phyloP scores from a whole-genome alignment of 371 early-diverging fungal genomes.

The Actinomucor elegans region DNA sequence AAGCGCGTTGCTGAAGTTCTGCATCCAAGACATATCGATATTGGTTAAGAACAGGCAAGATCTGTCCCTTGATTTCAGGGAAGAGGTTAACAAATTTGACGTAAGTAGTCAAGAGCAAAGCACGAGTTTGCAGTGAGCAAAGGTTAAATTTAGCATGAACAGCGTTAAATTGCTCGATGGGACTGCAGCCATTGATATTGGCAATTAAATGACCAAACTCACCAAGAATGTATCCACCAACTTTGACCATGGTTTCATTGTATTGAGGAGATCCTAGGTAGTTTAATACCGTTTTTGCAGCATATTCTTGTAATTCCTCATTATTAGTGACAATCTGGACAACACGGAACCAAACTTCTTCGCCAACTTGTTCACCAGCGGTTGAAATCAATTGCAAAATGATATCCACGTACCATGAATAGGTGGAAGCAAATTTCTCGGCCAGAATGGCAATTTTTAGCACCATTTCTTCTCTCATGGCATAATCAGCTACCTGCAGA shows the following conservation, averaged over 20 bases:
- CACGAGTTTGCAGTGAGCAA: slow-evolving; percentile 77
- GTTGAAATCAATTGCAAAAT: slow-evolving; percentile 93
- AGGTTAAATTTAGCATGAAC: slow-evolving; percentile 88
- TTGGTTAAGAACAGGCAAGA: slow-evolving; percentile 81
- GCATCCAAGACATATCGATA: slow-evolving; percentile 87
- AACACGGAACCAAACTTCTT: slow-evolving; percentile 97
- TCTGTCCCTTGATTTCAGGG: slow-evolving; percentile 92
- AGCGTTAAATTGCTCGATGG: slow-evolving; percentile 91
- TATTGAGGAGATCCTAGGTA: slow-evolving; percentile 82
- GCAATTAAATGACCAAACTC: slow-evolving; percentile 96
- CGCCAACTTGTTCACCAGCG: slow-evolving; percentile 94
- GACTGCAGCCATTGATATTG: slow-evolving; percentile 77
- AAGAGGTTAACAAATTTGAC: slow-evolving; percentile 94
- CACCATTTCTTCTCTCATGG: slow-evolving; percentile 94
- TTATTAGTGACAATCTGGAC: slow-evolving; percentile 94
- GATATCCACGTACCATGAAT: slow-evolving; percentile 97
- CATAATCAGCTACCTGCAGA: slow-evolving; percentile 85
- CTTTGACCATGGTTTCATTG: slow-evolving; percentile 93
- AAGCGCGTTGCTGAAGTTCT: slow-evolving; percentile 95
- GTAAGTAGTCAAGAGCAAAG: slow-evolving; percentile 88
- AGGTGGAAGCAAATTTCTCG: slow-evolving; percentile 95
- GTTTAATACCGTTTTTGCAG: slow-evolving; percentile 81
- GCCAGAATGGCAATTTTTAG: slow-evolving; percentile 97
- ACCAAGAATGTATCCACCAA: slow-evolving; percentile 94
- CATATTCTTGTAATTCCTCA: slow-evolving; percentile 92